A percentile compares a stretch with the other conserved stretches of the same genome.
Conservation (phyloP, 345 rosid genomes). For the Salix koriyanagi region DNA sequence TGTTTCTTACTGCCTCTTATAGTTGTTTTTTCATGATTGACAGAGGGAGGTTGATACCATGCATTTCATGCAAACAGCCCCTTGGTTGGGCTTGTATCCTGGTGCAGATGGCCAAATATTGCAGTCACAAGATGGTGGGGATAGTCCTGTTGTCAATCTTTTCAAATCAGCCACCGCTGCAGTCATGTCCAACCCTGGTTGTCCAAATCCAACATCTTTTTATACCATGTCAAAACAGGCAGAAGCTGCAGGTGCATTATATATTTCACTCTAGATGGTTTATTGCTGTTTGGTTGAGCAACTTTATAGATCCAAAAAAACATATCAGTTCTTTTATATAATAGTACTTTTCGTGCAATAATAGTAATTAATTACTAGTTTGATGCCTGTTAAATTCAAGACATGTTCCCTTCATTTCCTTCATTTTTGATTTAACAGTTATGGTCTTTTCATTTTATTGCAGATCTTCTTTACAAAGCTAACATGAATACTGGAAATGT, state of each 20-base stretch:
- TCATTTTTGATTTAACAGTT: slow-evolving; percentile 4
- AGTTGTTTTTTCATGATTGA: slow-evolving; percentile 17
- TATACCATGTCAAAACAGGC: slow-evolving; percentile 95
- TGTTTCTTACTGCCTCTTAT: slow-evolving; percentile 20
- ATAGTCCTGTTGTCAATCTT: slow-evolving; percentile 81
- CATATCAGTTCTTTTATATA: neutral
- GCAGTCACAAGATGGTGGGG: slow-evolving; percentile 76
- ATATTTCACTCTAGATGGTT: neutral
- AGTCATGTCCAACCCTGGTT: slow-evolving; percentile 66
- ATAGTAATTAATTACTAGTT: neutral
- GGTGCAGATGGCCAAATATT: slow-evolving; percentile 82
- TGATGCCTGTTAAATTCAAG: neutral
- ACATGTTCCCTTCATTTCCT: slow-evolving; percentile 3
- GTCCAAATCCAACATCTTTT: slow-evolving; percentile 75
- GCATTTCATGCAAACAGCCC: slow-evolving; percentile 91
- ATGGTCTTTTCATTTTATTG: slow-evolving; percentile 19
- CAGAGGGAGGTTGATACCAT: slow-evolving; percentile 88
- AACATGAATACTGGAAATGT: slow-evolving; percentile 86
- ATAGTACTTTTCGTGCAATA: neutral
- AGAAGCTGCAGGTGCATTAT: slow-evolving; percentile 85
- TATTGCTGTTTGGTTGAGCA: neutral
- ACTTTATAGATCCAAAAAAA: neutral
- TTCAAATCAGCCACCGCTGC: slow-evolving; percentile 81
- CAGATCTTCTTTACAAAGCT: slow-evolving; percentile 95
- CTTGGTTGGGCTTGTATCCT: slow-evolving; percentile 88